Conservation (phyloP, 495 filamentous ascomycete species). For the Penicillium lividum region DNA sequence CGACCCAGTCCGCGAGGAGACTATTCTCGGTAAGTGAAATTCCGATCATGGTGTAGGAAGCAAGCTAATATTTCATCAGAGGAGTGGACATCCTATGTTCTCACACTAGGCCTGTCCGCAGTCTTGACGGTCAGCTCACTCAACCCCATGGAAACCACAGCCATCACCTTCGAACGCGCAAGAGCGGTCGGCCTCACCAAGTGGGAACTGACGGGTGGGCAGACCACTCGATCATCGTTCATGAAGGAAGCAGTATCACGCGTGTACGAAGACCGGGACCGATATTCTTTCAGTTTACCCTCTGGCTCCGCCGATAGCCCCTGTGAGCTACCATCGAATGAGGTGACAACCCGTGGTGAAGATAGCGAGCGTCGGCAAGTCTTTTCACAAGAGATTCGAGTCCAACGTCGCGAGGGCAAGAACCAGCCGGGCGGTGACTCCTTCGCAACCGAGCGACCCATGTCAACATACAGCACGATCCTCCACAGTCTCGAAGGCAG, state of each 20-base stretch:
- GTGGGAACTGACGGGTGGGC: slow-evolving; percentile 53
- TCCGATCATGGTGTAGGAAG: not conserved
- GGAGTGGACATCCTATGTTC: slow-evolving; percentile 63
- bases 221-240: slow-evolving; percentile 56
- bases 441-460: slow-evolving; percentile 47
- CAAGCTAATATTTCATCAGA: slow-evolving; percentile 48
- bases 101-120: slow-evolving; percentile 59
- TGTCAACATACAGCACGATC: slow-evolving; percentile 45
- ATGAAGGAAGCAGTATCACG: slow-evolving; percentile 62
- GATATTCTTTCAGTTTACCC: slow-evolving; percentile 9
- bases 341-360: slow-evolving; percentile 32
- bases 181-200: slow-evolving; percentile 54
- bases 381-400: slow-evolving; percentile 37
- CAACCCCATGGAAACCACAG: slow-evolving; percentile 42
- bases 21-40: slow-evolving; percentile 49
- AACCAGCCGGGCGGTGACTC: slow-evolving; percentile 28
- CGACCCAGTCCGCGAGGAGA: slow-evolving; percentile 55
- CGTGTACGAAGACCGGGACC: slow-evolving; percentile 56
- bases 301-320: slow-evolving; percentile 13
- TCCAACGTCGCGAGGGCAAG: slow-evolving; percentile 28
- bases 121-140: slow-evolving; percentile 56
- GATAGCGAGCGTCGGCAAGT: slow-evolving; percentile 25
- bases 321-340: slow-evolving; percentile 13
- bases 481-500: slow-evolving; percentile 36
- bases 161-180: slow-evolving; percentile 53